Conservation (phyloP, 441 rosid genomes). For the Corymbia citriodora region DNA sequence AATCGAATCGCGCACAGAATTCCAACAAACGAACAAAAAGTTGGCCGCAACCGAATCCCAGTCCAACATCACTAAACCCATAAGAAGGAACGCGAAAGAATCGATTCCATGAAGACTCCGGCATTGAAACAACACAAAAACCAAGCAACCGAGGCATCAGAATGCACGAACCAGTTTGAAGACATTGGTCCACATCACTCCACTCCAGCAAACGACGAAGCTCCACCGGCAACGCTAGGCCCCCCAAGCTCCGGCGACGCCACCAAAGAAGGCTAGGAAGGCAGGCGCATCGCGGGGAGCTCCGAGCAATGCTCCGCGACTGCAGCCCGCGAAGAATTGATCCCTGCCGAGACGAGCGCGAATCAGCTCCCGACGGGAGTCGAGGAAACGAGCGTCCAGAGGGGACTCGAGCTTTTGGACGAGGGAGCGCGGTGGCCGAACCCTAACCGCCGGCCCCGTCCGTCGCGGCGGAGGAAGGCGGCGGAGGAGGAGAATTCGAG, state of each 20-base stretch:
- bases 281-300: neutral
- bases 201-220: constrained; percentile 1
- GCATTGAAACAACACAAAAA: neutral
- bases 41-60: neutral
- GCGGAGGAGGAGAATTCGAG: neutral
- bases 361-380: neutral
- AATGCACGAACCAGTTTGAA: constrained; percentile 65
- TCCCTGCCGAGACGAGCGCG: neutral
- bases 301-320: neutral
- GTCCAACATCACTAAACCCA: neutral
- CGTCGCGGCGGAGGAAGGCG: neutral
- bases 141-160: neutral
- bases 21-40: neutral
- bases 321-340: neutral
- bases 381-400: neutral
- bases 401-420: neutral
- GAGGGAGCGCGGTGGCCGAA: neutral
- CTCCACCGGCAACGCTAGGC: neutral
- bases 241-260: neutral
- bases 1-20: neutral
- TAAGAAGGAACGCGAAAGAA: neutral
- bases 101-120: neutral
- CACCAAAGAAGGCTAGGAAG: neutral
- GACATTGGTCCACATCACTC: constrained; percentile 95
- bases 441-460: neutral